Evolutionary conservation across 768 basidiomycete species (phyloP).

Genomic region (Clathrus columnatus): DNA sequence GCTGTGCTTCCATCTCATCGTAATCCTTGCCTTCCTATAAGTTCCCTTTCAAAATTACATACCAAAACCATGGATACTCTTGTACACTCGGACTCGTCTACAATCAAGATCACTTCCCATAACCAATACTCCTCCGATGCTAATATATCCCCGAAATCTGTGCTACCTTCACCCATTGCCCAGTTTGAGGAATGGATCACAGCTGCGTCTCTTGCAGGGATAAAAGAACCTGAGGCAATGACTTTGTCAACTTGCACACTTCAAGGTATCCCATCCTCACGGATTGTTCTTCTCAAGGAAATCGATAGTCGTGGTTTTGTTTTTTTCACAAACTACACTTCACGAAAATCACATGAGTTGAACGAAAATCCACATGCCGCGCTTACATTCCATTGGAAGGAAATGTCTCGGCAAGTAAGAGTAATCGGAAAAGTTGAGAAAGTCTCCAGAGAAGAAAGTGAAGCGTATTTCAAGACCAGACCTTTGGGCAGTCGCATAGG

Average conservation of each 20-base stretch:
- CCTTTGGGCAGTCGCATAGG: conserved; percentile 81
- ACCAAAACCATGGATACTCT: conserved; percentile 2
- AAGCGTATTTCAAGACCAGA: conserved; percentile 73
- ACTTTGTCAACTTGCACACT: conserved; percentile 62
- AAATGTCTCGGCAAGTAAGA: conserved; percentile 71
- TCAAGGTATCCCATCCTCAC: conserved; percentile 71
- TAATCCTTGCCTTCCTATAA: not conserved
- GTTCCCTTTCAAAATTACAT: not conserved
- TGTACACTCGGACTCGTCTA: conserved; percentile 2
- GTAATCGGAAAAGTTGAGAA: conserved; percentile 83
- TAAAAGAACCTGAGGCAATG: conserved; percentile 88
- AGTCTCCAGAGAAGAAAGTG: conserved; percentile 60
- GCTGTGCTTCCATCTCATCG: not conserved
- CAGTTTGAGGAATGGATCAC: conserved; percentile 89
- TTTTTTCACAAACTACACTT: conserved; percentile 95
- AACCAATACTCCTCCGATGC: conserved; percentile 68
- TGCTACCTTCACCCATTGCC: conserved; percentile 60
- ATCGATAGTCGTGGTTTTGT: conserved; percentile 85
- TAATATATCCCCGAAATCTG: conserved; percentile 50
- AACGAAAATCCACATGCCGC: conserved; percentile 68
- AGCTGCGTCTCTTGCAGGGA: conserved; percentile 42
- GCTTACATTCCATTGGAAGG: conserved; percentile 87
- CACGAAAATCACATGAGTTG: conserved; percentile 84
- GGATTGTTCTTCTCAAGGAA: conserved; percentile 87
- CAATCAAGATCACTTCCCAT: conserved; percentile 60